Conservation (phyloP, 2,329 filamentous ascomycete species). For the Fusarium compactum region DNA sequence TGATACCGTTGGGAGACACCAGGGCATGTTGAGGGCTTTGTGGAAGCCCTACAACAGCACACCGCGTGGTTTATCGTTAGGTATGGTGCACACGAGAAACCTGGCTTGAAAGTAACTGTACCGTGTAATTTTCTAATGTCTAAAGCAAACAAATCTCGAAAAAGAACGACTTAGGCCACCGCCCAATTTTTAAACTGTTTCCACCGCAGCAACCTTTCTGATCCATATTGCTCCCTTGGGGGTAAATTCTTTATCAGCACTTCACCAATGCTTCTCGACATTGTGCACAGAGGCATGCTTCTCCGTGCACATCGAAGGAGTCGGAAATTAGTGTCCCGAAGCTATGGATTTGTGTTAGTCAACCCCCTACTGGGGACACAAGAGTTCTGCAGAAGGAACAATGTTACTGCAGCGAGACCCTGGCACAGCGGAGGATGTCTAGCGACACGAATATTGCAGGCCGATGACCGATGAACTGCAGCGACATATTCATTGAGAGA, state of each 20-base stretch:
- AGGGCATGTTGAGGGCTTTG: conserved; percentile 1
- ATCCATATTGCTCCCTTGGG: neutral
- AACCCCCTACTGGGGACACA: conserved; percentile 7
- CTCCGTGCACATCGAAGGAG: neutral
- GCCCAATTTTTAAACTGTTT: neutral
- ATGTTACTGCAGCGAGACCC: conserved; percentile 22
- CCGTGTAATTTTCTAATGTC: conserved; percentile 25
- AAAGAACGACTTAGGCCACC: neutral
- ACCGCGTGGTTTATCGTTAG: conserved; percentile 20
- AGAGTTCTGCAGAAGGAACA: conserved; percentile 14
- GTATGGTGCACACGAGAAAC: conserved; percentile 12
- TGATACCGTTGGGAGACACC: conserved; percentile 6
- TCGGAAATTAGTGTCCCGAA: conserved; percentile 16
- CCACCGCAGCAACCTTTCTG: neutral
- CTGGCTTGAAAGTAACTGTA: conserved; percentile 16
- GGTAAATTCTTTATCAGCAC: neutral
- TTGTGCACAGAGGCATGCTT: neutral
- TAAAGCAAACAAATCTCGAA: neutral
- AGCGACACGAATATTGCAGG: conserved; percentile 8
- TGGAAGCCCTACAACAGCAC: conserved; percentile 19
- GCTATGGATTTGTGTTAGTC: conserved; percentile 23
- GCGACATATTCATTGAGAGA: neutral
- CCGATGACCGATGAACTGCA: neutral
- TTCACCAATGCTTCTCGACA: neutral
- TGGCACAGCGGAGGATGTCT: conserved; percentile 10